Evolutionary conservation across 1,284 basidiomycete genomes (phyloP), one percentile per base, ranked within the genome.

Genomic region (Ganoderma leucocontextum): DNA sequence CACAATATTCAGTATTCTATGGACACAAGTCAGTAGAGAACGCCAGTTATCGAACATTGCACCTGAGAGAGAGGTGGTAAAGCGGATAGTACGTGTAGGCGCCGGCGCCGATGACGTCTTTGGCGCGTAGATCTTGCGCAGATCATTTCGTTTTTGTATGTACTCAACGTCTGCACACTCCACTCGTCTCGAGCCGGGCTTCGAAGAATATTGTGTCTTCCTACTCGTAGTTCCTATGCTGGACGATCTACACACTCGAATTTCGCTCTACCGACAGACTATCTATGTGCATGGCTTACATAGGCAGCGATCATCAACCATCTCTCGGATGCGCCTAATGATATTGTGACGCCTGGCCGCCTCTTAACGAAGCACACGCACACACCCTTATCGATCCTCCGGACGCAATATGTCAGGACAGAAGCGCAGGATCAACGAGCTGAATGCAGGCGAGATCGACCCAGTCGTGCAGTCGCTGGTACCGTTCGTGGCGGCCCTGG

Each of bases 391-490:
- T 22, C 55, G n/a, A 19, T 38, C 35, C 55, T n/a, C 5, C 3
- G 19, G 35, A 38, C 10, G 44, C 35, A 58, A 38, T 19, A 58
- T 58, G 55, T 17, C 55, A 9, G 55, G 55, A 35, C 55, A 38
- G 55, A 59, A 49, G 17, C 66, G 66, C 36, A 67, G 35, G 19
- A 59, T 67, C 38, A 33, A 63, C 60, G 66, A 67, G 13, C 66
- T 67, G 10, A 64, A 62, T 4, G 38, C 62, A 13, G 59, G 35
- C 39, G 66, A 67, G 49, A 47, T 67, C 29, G 66, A 67, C 52
- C 66, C 66, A 5, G 49, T 64, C 22, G 60, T 64, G 15, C 66
- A 67, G 35, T 59, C 66, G 9, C 41, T 67, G 47, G 22, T 67
- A 19, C 66, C 66, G 19, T 61, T 67, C 59, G 55, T 67, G 36